These are phyloP conservation scores for Blastomyces parvus DNA, from an alignment of 2,329 filamentous ascomycete genomes.

Conservation along the genomic window DNA sequence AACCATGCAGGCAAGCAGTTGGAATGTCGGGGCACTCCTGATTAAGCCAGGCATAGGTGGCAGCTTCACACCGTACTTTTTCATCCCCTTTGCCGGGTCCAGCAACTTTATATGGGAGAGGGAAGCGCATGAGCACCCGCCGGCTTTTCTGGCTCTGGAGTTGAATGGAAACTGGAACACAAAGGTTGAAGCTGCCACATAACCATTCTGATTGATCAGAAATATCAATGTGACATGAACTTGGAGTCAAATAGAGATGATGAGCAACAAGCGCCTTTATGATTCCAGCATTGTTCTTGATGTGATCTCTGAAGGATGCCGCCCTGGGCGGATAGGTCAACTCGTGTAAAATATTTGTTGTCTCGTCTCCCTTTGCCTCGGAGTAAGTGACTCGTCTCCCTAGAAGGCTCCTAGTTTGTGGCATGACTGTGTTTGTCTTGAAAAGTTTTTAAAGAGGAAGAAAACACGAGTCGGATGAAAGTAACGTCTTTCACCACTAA, in stretches of 20 bases:
- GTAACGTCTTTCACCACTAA: too few species aligned
- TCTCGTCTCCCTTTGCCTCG: conserved; percentile 11
- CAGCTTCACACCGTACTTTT: conserved; percentile 23
- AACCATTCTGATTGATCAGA: conserved; percentile 18
- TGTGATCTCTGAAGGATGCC: conserved; percentile 3
- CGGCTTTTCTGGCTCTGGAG: neutral
- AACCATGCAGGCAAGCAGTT: conserved; percentile 22
- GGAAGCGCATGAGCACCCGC: conserved; percentile 18
- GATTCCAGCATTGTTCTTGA: neutral
- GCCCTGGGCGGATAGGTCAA: conserved; percentile 10
- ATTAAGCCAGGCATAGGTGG: conserved; percentile 23
- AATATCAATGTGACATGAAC: conserved; percentile 14
- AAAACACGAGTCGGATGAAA: too few species aligned
- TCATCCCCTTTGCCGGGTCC: conserved; percentile 24
- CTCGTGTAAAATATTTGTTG: conserved; percentile 12
- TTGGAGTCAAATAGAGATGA: conserved; percentile 5
- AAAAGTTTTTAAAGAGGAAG: too few species aligned
- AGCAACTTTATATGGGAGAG: conserved; percentile 21
- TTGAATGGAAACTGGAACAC: conserved; percentile 19
- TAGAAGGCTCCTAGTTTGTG: conserved; percentile 9
- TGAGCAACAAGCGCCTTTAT: conserved; percentile 5
- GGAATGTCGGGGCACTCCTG: conserved; percentile 21
- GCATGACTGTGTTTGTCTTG: conserved; percentile 5
- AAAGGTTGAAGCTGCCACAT: conserved; percentile 21
- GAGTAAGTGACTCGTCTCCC: conserved; percentile 11